Evolutionary conservation across 129 eudicot species (phyloP).

Genomic region (Helianthus tuberosus): DNA sequence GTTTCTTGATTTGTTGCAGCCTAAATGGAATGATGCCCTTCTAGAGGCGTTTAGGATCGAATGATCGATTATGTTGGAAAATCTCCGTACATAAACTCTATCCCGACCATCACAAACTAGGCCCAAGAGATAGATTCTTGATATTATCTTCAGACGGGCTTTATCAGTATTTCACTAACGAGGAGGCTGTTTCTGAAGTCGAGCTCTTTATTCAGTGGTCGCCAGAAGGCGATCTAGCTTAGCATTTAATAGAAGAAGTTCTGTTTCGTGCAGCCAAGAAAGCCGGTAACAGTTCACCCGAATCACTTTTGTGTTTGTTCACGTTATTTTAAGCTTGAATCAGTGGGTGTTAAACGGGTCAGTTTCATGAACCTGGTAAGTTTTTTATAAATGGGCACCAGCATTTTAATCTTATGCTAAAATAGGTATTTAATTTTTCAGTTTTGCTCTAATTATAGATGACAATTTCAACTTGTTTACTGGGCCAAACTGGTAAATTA

Average conservation of each 20-base stretch:
- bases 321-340: too few species aligned
- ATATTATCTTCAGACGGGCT: constrained; percentile 97
- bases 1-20: constrained; percentile 55
- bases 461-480: too few species aligned
- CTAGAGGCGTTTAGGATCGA: constrained; percentile 94
- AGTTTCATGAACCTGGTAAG: too few species aligned
- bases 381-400: too few species aligned
- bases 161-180: constrained; percentile 92
- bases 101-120: constrained; percentile 86
- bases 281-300: constrained; percentile 57
- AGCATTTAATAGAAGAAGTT: constrained; percentile 91
- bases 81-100: constrained; percentile 80
- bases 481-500: too few species aligned
- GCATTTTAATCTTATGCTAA: too few species aligned
- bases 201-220: constrained; percentile 88
- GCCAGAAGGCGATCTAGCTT: constrained; percentile 99
- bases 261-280: constrained; percentile 94
- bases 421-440: too few species aligned
- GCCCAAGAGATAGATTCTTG: constrained; percentile 88
- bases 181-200: constrained; percentile 95
- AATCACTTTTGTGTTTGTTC: not conserved
- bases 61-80: constrained; percentile 81
- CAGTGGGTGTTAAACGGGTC: too few species aligned
- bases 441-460: too few species aligned
- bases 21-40: constrained; percentile 97